phyloP scores from a whole-genome alignment of 2,329 filamentous ascomycete genomes.

The Calonectria montana region DNA sequence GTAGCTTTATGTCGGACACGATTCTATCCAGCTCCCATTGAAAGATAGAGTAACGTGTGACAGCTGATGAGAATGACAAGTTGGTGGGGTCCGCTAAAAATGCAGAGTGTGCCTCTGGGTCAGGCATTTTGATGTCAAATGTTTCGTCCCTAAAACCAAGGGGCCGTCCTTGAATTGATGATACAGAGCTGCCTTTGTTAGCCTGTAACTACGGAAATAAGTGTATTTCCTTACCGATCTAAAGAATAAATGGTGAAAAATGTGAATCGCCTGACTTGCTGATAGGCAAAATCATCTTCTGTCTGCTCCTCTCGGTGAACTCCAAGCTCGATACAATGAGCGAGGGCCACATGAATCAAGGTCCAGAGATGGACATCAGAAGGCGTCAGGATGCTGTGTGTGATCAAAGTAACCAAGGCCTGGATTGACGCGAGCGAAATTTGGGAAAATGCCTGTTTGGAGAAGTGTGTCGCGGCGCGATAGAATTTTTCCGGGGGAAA shows the following conservation, averaged over 20 bases:
- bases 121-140: constrained; percentile 46
- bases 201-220: not conserved
- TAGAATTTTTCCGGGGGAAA: constrained; percentile 49
- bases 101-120: not conserved
- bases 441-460: constrained; percentile 46
- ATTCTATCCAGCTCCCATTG: constrained; percentile 42
- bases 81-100: not conserved
- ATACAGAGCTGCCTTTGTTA: constrained; percentile 43
- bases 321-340: constrained; percentile 51
- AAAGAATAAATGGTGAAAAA: constrained; percentile 52
- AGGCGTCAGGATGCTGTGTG: constrained; percentile 48
- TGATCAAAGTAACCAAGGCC: constrained; percentile 43
- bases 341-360: constrained; percentile 48
- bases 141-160: constrained; percentile 52
- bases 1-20: constrained; percentile 39
- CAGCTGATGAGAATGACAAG: constrained; percentile 14
- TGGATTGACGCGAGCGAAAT: constrained; percentile 49
- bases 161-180: constrained; percentile 52
- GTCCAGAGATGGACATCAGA: constrained; percentile 51
- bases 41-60: constrained; percentile 37
- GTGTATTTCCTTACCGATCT: constrained; percentile 44
- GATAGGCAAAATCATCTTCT: constrained; percentile 20
- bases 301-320: constrained; percentile 47
- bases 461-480: constrained; percentile 44
- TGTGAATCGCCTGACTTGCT: constrained; percentile 37